These are phyloP conservation scores for Chamaenerion angustifolium DNA, from an alignment of 345 rosid genomes.

Conservation along the genomic window DNA sequence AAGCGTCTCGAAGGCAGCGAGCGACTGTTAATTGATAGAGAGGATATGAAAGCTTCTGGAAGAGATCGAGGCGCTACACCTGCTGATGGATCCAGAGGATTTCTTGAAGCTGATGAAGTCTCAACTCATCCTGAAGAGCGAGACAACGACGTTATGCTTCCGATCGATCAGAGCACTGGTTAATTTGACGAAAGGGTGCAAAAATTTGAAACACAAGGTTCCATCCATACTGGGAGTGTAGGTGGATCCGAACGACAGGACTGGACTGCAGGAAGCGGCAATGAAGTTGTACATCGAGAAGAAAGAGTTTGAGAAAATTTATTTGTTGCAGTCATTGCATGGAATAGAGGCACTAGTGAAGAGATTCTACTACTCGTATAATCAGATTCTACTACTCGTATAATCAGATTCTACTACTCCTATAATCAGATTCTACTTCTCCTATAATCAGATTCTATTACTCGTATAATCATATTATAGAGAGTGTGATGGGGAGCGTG, in stretches of 20 bases:
- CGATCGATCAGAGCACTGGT: slow-evolving; percentile 57
- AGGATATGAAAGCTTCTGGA: slow-evolving; percentile 25
- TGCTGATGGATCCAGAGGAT: slow-evolving; percentile 33
- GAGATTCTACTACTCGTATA: slow-evolving; percentile 58
- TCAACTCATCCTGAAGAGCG: slow-evolving; percentile 15
- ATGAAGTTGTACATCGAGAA: too few relatives aligned
- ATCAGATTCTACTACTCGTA: slow-evolving; percentile 59
- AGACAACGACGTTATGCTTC: slow-evolving; percentile 31
- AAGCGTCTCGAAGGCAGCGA: slow-evolving; percentile 14
- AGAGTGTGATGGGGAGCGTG: slow-evolving; percentile 71
- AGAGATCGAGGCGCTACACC: slow-evolving; percentile 26
- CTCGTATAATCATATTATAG: too few relatives aligned
- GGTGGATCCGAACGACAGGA: too few relatives aligned
- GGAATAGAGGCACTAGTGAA: slow-evolving; percentile 66
- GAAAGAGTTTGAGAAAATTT: too few relatives aligned
- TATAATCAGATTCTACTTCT: slow-evolving; percentile 58
- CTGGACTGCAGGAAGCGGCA: too few relatives aligned
- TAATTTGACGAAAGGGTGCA: slow-evolving; percentile 37
- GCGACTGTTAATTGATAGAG: slow-evolving; percentile 22
- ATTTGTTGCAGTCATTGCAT: slow-evolving; percentile 62
- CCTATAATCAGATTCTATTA: too few relatives aligned
- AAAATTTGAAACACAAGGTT: too few relatives aligned
- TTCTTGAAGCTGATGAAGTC: slow-evolving; percentile 21
- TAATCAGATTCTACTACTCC: slow-evolving; percentile 51
- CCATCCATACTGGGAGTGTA: too few relatives aligned